Base-by-base conservation (phyloP, 2,329 filamentous ascomycete species). In the Aspergillus amoenus region DNA sequence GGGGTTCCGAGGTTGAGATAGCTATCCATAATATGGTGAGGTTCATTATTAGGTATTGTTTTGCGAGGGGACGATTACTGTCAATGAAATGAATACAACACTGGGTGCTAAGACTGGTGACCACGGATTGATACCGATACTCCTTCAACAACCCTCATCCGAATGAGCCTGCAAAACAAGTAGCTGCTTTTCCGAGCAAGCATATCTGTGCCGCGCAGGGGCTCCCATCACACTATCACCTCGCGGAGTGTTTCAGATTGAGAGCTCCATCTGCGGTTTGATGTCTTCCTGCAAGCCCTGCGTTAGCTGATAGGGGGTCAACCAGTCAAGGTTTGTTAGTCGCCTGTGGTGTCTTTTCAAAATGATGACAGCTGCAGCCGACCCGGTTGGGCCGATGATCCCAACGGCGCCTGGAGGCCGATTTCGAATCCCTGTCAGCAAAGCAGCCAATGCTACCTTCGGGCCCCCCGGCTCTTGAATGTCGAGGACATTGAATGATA, bases 181-280 rank as follows among this genome's bases (percentile, higher is more conserved):
- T 37, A 34, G n/a, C 40, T 24, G 39, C 18, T 3, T 30, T 44
- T 40, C 22, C 27, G 30, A 50, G 40, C 52, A 46, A 39, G 18
- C 55, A 48, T 24, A 27, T 34, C 30, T 42, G 27, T 58, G 45
- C 48, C 7, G 15, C 34, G 15, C 34, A 37, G 34, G 45, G 46
- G 13, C n/a, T 32, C 37, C 17, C 41, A 57, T 64, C 57, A 63
- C 62, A 61, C 56, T 59, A 58, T 64, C 58, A 60, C 60, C 46
- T 54, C 48, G 44, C 50, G 49, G 57, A 40, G 32, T 51, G 57
- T 52, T 59, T 61, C 50, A 60, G 55, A 49, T 53, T 45, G 44
- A 48, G 39, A 55, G 39, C 47, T 37, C 30, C 30, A 7, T 46
- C 11, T 44, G 27, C 12, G 9, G 27, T 30, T 30, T 30, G 41